Conservation (phyloP, 1,284 basidiomycete species). For the Ceratobasidium sp. region DNA sequence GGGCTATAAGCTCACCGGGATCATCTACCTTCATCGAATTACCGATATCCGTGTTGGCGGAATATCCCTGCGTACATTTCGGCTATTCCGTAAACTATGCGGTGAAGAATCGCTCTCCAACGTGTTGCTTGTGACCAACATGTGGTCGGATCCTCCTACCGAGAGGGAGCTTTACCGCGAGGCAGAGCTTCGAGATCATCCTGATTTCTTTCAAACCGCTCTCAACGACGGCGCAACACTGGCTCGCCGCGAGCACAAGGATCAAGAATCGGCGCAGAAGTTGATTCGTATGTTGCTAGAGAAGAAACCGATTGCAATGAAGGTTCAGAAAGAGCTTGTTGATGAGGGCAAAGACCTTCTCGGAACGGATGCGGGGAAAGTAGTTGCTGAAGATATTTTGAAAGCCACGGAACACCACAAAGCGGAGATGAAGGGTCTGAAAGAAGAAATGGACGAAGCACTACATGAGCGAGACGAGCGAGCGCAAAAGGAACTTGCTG, state of each 20-base stretch:
- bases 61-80: slow-evolving; percentile 30
- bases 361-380: slow-evolving; percentile 20
- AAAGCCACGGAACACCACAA: slow-evolving; percentile 4
- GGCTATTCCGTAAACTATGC: slow-evolving; percentile 46
- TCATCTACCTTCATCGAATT: slow-evolving; percentile 48
- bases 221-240: slow-evolving; percentile 8
- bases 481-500: slow-evolving; percentile 13
- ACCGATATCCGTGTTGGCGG: slow-evolving; percentile 45
- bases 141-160: slow-evolving; percentile 50
- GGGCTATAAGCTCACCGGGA: slow-evolving; percentile 46
- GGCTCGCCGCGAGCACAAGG: slow-evolving; percentile 9
- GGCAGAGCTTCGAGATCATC: slow-evolving; percentile 22
- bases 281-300: slow-evolving; percentile 18
- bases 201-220: slow-evolving; percentile 35
- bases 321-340: slow-evolving; percentile 21
- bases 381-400: slow-evolving; percentile 7
- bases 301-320: neutral
- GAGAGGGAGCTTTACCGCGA: neutral
- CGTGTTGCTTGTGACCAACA: slow-evolving; percentile 53
- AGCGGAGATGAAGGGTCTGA: slow-evolving; percentile 16
- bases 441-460: slow-evolving; percentile 20
- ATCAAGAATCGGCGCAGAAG: slow-evolving; percentile 11
- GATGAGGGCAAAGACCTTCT: slow-evolving; percentile 15
- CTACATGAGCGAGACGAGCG: slow-evolving; percentile 21
- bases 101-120: slow-evolving; percentile 48